phyloP scores from a whole-genome alignment of 2,329 filamentous ascomycete genomes.

The Aspergillus fumigatus region DNA sequence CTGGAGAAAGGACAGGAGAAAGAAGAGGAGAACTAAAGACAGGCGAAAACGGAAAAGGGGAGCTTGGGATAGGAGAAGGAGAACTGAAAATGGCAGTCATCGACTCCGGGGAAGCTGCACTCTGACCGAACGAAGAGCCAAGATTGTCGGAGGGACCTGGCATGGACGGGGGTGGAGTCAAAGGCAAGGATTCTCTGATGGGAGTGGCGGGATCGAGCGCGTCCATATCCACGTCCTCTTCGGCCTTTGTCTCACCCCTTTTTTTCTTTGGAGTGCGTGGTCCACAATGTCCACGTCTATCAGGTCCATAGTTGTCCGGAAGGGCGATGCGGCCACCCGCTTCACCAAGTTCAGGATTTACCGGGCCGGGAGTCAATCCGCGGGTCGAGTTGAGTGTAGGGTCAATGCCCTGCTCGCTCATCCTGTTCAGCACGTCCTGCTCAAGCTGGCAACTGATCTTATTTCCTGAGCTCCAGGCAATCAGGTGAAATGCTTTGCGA shows the following conservation, averaged over 20 bases:
- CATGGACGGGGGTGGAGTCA: neutral
- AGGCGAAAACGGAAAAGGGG: neutral
- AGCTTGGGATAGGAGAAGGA: neutral
- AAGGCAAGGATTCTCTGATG: neutral
- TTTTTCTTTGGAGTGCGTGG: neutral
- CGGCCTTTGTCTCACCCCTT: neutral
- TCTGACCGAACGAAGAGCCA: neutral
- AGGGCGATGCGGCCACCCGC: constrained; percentile 16
- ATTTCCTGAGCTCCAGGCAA: constrained; percentile 25
- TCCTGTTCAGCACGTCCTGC: neutral
- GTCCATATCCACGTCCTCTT: neutral
- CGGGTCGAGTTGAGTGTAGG: constrained; percentile 15
- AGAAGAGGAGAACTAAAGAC: neutral
- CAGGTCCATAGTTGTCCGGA: constrained; percentile 1
- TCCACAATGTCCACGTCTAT: neutral
- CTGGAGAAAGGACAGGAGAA: neutral
- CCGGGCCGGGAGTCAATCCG: constrained; percentile 19
- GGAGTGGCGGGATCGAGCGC: neutral
- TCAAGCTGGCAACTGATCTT: constrained; percentile 15
- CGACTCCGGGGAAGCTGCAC: neutral
- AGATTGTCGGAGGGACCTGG: neutral
- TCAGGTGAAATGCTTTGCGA: constrained; percentile 20
- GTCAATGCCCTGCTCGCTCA: constrained; percentile 9
- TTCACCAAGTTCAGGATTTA: constrained; percentile 16
- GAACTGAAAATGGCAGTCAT: neutral